phyloP scores from a whole-genome alignment of 164 flowering plant genomes.

The Aristolochia californica region DNA sequence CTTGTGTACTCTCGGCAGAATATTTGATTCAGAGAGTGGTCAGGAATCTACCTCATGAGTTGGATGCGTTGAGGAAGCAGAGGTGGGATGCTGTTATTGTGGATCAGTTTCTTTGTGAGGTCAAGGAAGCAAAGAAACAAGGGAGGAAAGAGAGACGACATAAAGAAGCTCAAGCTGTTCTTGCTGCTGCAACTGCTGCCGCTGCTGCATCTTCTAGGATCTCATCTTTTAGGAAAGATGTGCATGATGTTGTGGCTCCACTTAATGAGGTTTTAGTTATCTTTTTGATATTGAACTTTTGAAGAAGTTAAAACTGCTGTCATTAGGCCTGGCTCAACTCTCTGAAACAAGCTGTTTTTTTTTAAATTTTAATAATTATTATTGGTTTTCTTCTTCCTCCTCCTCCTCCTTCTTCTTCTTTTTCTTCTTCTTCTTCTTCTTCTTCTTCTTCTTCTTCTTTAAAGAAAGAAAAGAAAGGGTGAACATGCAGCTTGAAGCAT shows the following conservation, averaged over 20 bases:
- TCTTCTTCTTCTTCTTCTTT: too few species aligned
- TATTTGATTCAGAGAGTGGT: slow-evolving; percentile 46
- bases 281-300: not conserved
- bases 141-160: slow-evolving; percentile 86
- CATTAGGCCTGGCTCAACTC: too few species aligned
- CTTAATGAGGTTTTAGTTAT: slow-evolving; percentile 37
- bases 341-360: too few species aligned
- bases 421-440: too few species aligned
- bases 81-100: slow-evolving; percentile 80
- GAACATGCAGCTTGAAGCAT: too few species aligned
- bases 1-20: slow-evolving; percentile 36
- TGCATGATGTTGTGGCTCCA: slow-evolving; percentile 29
- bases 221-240: slow-evolving; percentile 75
- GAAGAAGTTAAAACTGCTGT: too few species aligned
- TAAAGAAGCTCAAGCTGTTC: slow-evolving; percentile 88
- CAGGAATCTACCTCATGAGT: slow-evolving; percentile 57
- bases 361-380: too few species aligned
- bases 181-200: slow-evolving; percentile 98
- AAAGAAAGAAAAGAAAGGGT: too few species aligned
- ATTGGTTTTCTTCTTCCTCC: too few species aligned
- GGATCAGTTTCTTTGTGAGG: slow-evolving; percentile 60
- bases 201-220: slow-evolving; percentile 87
- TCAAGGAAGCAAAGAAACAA: slow-evolving; percentile 75
- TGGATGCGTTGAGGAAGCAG: slow-evolving; percentile 40
- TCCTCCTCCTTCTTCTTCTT: too few species aligned